Conservation (phyloP, 345 rosid genomes). For the thale cress (Arabidopsis thaliana) region DNA sequence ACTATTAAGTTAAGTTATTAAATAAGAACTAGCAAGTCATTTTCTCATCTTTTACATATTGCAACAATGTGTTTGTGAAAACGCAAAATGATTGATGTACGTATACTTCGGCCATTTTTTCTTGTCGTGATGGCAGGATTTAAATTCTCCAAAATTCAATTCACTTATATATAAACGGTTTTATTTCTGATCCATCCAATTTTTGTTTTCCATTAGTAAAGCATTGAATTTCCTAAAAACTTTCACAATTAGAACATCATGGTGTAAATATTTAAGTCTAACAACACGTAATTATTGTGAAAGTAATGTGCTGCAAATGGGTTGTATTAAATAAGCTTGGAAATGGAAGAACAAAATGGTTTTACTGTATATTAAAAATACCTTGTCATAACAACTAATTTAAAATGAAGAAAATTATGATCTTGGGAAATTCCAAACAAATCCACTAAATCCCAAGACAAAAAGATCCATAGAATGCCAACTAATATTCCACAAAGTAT, state of each 20-base stretch:
- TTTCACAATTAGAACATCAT: neutral
- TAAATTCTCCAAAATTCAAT: neutral
- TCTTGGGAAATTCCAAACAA: slow-evolving; percentile 46
- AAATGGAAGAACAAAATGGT: neutral
- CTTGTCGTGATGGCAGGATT: neutral
- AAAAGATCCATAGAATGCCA: slow-evolving; percentile 65
- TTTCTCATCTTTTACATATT: neutral
- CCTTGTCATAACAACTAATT: slow-evolving; percentile 3
- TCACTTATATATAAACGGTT: neutral
- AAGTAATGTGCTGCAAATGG: neutral
- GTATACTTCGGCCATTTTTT: neutral
- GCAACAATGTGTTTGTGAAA: neutral
- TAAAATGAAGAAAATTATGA: neutral
- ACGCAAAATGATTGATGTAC: neutral
- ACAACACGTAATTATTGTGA: neutral
- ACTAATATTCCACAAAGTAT: slow-evolving; percentile 44
- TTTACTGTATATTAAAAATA: no score
- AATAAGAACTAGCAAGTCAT: neutral
- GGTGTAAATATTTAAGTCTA: neutral
- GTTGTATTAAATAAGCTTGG: neutral
- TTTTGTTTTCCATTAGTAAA: slow-evolving; percentile 8
- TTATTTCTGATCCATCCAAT: neutral
- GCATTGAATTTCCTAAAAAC: neutral
- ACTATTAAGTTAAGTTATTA: neutral
- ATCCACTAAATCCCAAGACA: slow-evolving; percentile 61